Conservation (phyloP, 2,329 filamentous ascomycete genomes). For the Fusarium sp. region DNA sequence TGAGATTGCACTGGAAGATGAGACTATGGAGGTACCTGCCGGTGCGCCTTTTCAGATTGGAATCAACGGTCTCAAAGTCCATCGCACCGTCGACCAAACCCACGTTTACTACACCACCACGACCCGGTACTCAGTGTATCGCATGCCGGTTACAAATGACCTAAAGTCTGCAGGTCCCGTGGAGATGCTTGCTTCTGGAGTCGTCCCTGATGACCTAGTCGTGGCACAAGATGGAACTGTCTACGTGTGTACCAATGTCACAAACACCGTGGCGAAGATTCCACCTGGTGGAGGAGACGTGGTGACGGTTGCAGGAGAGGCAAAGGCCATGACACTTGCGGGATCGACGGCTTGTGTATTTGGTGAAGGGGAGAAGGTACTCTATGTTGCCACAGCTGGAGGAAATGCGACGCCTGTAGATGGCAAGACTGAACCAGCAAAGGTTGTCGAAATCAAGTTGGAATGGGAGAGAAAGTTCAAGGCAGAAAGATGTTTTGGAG, state of each 20-base stretch:
- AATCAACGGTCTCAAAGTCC: conserved; percentile 40
- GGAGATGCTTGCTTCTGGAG: conserved; percentile 26
- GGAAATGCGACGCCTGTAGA: conserved; percentile 26
- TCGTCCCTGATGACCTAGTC: conserved; percentile 34
- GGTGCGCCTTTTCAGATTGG: conserved; percentile 23
- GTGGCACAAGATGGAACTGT: conserved; percentile 34
- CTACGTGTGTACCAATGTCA: conserved; percentile 35
- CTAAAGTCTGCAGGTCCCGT: conserved; percentile 14
- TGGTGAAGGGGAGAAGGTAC: conserved; percentile 7
- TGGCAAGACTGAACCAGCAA: conserved; percentile 38
- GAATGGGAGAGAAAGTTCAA: not conserved
- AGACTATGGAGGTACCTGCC: conserved; percentile 28
- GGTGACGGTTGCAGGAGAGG: conserved; percentile 17
- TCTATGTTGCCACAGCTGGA: conserved; percentile 35
- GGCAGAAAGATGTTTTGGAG: conserved; percentile 4
- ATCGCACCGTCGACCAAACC: conserved; percentile 23
- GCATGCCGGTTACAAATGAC: conserved; percentile 24
- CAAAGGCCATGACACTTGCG: conserved; percentile 14
- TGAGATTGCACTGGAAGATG: conserved; percentile 25
- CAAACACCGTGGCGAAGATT: conserved; percentile 32
- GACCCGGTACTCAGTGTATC: conserved; percentile 29
- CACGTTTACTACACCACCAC: conserved; percentile 35
- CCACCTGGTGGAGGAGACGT: conserved; percentile 1
- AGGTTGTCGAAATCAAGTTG: conserved; percentile 31
- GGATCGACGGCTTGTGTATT: conserved; percentile 35